Evolutionary conservation across 129 eudicot genomes (phyloP), one percentile per base, ranked within the genome.

Genomic region (Scalesia atractyloides): DNA sequence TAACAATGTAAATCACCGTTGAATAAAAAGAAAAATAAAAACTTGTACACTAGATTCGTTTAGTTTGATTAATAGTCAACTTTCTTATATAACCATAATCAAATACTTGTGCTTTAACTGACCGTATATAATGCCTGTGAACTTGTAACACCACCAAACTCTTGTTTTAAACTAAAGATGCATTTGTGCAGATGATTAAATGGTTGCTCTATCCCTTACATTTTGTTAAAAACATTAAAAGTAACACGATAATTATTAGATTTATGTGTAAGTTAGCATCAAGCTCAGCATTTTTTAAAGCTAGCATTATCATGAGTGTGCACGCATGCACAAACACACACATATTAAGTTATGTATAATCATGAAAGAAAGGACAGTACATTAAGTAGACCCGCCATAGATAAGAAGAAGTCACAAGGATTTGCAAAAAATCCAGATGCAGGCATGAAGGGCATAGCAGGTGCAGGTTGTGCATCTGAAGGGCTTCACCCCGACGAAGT

Each of bases 331-430:
- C 56, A 50, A 16, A 50, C 56, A 50, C 56, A 50, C 56, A n/a
- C 0, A 50, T 20, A 50, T 39, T 8, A 7, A 71, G 41, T 43
- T 5, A 26, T 64, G 44, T 26, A 54, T 17, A 36, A 47, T 5
- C 2, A 33, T 41, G 72, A 73, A 26, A 51, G 43, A 70, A 68
- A 46, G 53, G 1, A 64, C 12, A 8, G 53, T 89, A 89, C 98
- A 78, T 92, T 87, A 14, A 92, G 94, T 51, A 92, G 69, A 80
- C 96, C 96, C 19, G 96, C 76, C 95, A 89, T 87, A 33, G 91
- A 84, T 30, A 96, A 89, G 75, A 96, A 89, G 73, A 92, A 92
- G 77, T 92, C 98, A 83, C 89, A 92, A 7, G 98, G 95, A 76
- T 84, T 89, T 30, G 34, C 34, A 30, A 2, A 3, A 30, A 30